Percentiles rank a stretch among this genome's conserved stretches.
phyloP scores from a whole-genome alignment of 1,139 yeast species.

The Trichomonascaceae sp. region DNA sequence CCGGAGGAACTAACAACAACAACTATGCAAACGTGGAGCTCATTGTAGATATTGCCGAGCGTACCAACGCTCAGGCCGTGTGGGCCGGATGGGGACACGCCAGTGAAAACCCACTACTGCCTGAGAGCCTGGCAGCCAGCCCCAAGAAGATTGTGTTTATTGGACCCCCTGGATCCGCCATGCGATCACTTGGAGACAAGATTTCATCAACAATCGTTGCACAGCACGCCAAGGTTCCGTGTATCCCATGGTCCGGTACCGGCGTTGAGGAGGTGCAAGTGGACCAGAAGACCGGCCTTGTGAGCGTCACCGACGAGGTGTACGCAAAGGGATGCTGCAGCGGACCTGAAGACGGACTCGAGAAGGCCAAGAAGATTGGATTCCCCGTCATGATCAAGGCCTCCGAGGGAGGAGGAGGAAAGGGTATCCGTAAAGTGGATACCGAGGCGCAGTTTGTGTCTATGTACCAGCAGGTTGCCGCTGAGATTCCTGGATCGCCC shows the following conservation, averaged over 20 bases:
- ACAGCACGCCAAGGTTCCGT: slow-evolving; percentile 94
- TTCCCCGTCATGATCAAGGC: slow-evolving; percentile 94
- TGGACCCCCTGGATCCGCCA: slow-evolving; percentile 98
- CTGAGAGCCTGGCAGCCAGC: slow-evolving; percentile 85
- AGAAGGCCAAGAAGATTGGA: slow-evolving; percentile 69
- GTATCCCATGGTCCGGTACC: slow-evolving; percentile 99
- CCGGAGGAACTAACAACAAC: slow-evolving; percentile 98
- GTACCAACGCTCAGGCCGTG: slow-evolving; percentile 93
- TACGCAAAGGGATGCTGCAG: slow-evolving; percentile 82
- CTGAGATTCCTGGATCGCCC: slow-evolving; percentile 96
- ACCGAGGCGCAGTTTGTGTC: slow-evolving; percentile 84
- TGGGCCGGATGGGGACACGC: slow-evolving; percentile 99
- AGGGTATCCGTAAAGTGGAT: slow-evolving; percentile 96
- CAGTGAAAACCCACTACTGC: slow-evolving; percentile 88
- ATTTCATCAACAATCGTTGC: slow-evolving; percentile 96
- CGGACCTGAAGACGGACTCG: slow-evolving; percentile 68
- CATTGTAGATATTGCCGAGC: slow-evolving; percentile 93
- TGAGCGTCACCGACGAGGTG: slow-evolving; percentile 72
- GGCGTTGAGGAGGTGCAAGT: slow-evolving; percentile 75
- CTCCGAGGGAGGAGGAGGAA: slow-evolving; percentile 98
- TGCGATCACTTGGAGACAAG: slow-evolving; percentile 98
- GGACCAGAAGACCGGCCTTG: slow-evolving; percentile 59
- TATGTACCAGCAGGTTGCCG: slow-evolving; percentile 78
- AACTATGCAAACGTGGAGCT: slow-evolving; percentile 96
- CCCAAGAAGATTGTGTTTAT: slow-evolving; percentile 81